Percentiles rank a stretch among this genome's conserved stretches.
phyloP scores from a whole-genome alignment of 768 basidiomycete genomes.

The Hysterangium stoloniferum region DNA sequence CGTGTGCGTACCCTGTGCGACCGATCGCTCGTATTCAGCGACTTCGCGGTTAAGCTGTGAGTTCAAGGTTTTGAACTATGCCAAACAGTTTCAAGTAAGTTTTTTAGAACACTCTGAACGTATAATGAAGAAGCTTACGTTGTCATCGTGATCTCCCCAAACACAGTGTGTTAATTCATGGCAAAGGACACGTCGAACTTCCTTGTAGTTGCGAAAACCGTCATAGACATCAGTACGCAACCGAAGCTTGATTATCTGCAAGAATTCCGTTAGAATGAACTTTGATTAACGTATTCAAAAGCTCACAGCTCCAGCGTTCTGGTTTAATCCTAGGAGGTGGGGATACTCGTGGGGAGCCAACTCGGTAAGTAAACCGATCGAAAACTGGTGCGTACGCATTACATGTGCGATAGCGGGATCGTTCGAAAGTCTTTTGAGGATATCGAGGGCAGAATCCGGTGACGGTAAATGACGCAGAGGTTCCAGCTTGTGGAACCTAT shows the following conservation, averaged over 20 bases:
- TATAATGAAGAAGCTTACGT: conserved; percentile 37
- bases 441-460: conserved; percentile 44
- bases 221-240: conserved; percentile 65
- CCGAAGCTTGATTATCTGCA: conserved; percentile 54
- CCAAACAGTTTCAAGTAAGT: neutral
- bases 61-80: conserved; percentile 68
- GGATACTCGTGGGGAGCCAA: conserved; percentile 74
- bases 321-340: conserved; percentile 59
- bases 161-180: conserved; percentile 76
- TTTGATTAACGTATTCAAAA: neutral
- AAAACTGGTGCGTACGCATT: conserved; percentile 63
- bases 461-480: conserved; percentile 60
- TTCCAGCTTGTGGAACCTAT: conserved; percentile 57
- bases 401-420: conserved; percentile 65
- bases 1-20: conserved; percentile 44
- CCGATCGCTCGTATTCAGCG: conserved; percentile 52
- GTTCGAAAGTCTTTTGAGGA: conserved; percentile 52
- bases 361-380: conserved; percentile 65
- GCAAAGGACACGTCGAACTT: conserved; percentile 61
- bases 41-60: conserved; percentile 70
- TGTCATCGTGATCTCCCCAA: conserved; percentile 64
- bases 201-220: conserved; percentile 59
- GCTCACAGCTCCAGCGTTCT: conserved; percentile 36
- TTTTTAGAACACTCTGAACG: neutral
- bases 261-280: neutral